phyloP scores from a whole-genome alignment of 352 stramenopile genomes.

The Phytophthora hybrid region DNA sequence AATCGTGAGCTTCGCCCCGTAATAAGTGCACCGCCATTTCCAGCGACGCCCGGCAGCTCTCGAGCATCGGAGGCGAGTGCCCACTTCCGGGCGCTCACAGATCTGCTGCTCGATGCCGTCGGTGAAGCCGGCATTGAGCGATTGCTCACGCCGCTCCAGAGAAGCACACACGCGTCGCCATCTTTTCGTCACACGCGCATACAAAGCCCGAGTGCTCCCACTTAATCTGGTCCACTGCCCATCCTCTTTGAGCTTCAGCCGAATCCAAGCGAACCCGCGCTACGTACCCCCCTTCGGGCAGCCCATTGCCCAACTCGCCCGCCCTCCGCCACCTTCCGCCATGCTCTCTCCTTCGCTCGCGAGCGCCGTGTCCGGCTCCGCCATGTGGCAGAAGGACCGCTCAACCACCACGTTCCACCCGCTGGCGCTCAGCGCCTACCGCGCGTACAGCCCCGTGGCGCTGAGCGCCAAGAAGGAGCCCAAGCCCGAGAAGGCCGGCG shows the following conservation, averaged over 20 bases:
- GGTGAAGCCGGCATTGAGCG: slow-evolving; percentile 2
- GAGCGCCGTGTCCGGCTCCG: slow-evolving; percentile 25
- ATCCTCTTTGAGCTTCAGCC: slow-evolving; percentile 29
- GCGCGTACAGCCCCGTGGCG: slow-evolving; percentile 16
- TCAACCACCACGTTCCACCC: slow-evolving; percentile 19
- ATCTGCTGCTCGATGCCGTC: slow-evolving; percentile 17
- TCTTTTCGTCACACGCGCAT: slow-evolving; percentile 14
- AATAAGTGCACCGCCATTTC: not conserved
- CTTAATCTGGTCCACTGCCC: not conserved
- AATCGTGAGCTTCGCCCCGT: slow-evolving; percentile 7
- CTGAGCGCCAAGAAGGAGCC: slow-evolving; percentile 39
- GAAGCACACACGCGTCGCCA: slow-evolving; percentile 20
- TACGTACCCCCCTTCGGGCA: slow-evolving; percentile 24
- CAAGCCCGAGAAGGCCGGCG: slow-evolving; percentile 59
- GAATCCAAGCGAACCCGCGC: slow-evolving; percentile 24
- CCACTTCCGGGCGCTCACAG: not conserved
- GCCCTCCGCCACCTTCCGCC: not conserved
- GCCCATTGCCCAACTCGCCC: slow-evolving; percentile 31
- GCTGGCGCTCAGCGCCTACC: slow-evolving; percentile 37
- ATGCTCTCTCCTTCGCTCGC: slow-evolving; percentile 31
- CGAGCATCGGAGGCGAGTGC: too few relatives aligned
- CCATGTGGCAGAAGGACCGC: slow-evolving; percentile 18
- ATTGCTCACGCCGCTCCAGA: slow-evolving; percentile 32
- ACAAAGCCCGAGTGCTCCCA: slow-evolving; percentile 7
- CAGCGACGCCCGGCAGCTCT: too few relatives aligned